A percentile compares a stretch with the other conserved stretches of the same genome.
These are phyloP conservation scores for Phytopythium helicoides DNA, from an alignment of 352 stramenopile genomes.

Conservation along the genomic window DNA sequence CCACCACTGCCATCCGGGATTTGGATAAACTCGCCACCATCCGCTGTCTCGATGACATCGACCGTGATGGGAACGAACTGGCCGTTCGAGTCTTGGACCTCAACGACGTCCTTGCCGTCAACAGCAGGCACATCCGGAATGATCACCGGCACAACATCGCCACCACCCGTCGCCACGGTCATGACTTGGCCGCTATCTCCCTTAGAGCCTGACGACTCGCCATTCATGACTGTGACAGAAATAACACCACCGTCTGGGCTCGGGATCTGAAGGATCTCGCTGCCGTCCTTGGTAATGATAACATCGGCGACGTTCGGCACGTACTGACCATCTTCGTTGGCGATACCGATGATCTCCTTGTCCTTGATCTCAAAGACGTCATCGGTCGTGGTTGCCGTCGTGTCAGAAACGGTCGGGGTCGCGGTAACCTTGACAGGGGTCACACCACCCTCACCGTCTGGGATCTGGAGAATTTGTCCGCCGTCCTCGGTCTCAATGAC, in stretches of 20 bases:
- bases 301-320: background rate
- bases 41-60: too few species aligned
- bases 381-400: too few species aligned
- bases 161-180: background rate
- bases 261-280: slow-evolving; percentile 1
- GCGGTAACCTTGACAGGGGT: background rate
- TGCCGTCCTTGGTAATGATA: background rate
- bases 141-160: background rate
- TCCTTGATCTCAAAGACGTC: too few species aligned
- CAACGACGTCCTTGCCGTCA: background rate
- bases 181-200: background rate
- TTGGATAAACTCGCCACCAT: background rate
- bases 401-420: too few species aligned
- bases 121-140: background rate
- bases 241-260: background rate
- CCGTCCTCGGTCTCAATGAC: too few species aligned
- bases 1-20: background rate
- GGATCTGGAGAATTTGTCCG: background rate
- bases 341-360: too few species aligned
- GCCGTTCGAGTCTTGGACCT: too few species aligned
- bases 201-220: background rate
- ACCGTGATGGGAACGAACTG: too few species aligned
- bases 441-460: background rate
- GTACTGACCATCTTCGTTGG: too few species aligned
- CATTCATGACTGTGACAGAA: background rate